Base-by-base conservation (phyloP, 1,284 basidiomycete genomes). In the Melampsora americana region DNA sequence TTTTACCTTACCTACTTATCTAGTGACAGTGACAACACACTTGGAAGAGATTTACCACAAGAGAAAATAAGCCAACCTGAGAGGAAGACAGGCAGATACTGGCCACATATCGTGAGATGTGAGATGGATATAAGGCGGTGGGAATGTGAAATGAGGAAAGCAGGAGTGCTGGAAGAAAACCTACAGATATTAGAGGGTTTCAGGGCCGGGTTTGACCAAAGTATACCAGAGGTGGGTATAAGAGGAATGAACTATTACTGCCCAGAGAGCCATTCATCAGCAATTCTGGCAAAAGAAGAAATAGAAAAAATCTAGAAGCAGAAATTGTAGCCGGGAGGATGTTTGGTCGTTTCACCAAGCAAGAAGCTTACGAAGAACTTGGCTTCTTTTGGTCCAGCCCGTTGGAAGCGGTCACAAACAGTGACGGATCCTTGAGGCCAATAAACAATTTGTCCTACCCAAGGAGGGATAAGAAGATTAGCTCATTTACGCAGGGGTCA, bases 391-490 rank as follows among this genome's bases (percentile, higher is more conserved):
- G 66, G 23, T 2, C 66, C 3, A 35, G 9, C 35, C 35, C 35
- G 9, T 4, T 35, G 9, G 35, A 9, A 35, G 35, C 35, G 35
- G 66, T 67, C 2, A 26, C 46, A 9, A 67, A 67, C 30, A 18
- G 66, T 2, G 66, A 67, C 23, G 66, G 66, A 26, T 11, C 66
- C 7, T 28, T 67, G 42, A 44, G 66, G n/a, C 39, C 66, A 9
- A 67, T 67, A 2, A 67, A 67, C 48, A 28, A 67, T 28, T 23
- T 67, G 20, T 67, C 66, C 5, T 67, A n/a, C 18, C 66, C 66
- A 5, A 44, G 66, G 44, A 46, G 46, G 5, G 28, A 67, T 23
- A 18, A 11, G 20, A 9, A 46, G 28, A 46, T 50, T 18, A 30
- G 2, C 18, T 67, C 66, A 28, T n/a, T n/a, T n/a, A n/a, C n/a